A percentile compares a stretch with the other conserved stretches of the same genome.
Conservation (phyloP, 495 filamentous ascomycete species). For the Daldinia childiae region DNA sequence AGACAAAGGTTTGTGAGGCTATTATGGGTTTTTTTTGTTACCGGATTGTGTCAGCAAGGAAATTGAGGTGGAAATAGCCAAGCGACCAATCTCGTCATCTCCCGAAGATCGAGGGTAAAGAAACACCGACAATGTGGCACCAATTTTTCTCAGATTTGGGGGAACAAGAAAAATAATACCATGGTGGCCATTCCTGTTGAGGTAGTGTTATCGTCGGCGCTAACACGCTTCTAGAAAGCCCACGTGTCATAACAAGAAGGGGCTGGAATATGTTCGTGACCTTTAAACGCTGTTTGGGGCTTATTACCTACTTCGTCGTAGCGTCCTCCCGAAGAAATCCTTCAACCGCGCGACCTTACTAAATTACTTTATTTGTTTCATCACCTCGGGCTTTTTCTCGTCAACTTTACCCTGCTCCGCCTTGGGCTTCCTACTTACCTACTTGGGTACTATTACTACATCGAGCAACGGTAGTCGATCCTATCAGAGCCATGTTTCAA, state of each 20-base stretch:
- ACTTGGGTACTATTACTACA: background rate
- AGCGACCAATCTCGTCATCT: slow-evolving; percentile 50
- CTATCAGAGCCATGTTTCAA: slow-evolving; percentile 24
- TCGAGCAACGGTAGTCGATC: slow-evolving; percentile 19
- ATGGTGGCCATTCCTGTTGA: slow-evolving; percentile 37
- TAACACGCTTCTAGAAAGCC: slow-evolving; percentile 39
- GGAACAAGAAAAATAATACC: slow-evolving; percentile 12
- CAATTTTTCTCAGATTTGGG: slow-evolving; percentile 40
- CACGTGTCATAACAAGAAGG: slow-evolving; percentile 44
- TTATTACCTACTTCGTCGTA: slow-evolving; percentile 24
- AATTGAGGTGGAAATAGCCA: slow-evolving; percentile 42
- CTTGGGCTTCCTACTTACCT: slow-evolving; percentile 8
- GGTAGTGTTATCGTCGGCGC: slow-evolving; percentile 24
- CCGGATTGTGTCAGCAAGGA: slow-evolving; percentile 40
- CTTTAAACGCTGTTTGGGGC: slow-evolving; percentile 30
- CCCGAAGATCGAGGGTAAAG: slow-evolving; percentile 48
- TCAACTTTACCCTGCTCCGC: slow-evolving; percentile 16
- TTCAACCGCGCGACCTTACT: slow-evolving; percentile 20
- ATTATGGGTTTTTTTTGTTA: slow-evolving; percentile 17
- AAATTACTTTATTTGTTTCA: slow-evolving; percentile 36
- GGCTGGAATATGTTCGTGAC: slow-evolving; percentile 36
- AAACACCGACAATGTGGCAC: slow-evolving; percentile 51
- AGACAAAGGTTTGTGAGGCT: slow-evolving; percentile 18
- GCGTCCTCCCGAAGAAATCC: slow-evolving; percentile 29
- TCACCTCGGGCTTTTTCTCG: slow-evolving; percentile 33